A percentile compares a stretch with the other conserved stretches of the same genome.
These are phyloP conservation scores for Ostreobium quekettii DNA, from an alignment of 139 green algal genomes.

Conservation along the genomic window DNA sequence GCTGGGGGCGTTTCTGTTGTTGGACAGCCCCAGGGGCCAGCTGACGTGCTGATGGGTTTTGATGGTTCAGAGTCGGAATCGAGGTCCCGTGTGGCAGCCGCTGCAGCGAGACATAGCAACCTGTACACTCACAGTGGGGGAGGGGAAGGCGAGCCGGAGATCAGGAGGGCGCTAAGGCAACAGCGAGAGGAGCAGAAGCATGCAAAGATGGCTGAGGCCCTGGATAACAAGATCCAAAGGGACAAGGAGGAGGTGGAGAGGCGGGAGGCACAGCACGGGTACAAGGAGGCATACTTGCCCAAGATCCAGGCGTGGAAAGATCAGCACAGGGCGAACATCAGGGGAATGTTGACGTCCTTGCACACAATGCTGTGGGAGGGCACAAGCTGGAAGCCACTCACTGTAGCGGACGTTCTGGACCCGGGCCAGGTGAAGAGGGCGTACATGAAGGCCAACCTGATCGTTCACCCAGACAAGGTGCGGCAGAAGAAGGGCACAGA, in stretches of 20 bases:
- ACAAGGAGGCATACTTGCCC: conserved; percentile 45
- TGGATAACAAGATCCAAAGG: conserved; percentile 35
- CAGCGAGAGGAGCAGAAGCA: conserved; percentile 33
- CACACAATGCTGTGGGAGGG: conserved; percentile 82
- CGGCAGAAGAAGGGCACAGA: conserved; percentile 68
- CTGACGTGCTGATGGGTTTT: too few relatives aligned
- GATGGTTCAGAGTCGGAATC: too few relatives aligned
- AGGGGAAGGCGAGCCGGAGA: conserved; percentile 30
- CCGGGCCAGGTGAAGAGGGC: conserved; percentile 58
- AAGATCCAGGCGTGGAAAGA: conserved; percentile 65
- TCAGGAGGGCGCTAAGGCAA: conserved; percentile 22
- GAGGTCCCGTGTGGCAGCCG: too few relatives aligned
- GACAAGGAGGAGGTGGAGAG: conserved; percentile 43
- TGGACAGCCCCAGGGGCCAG: too few relatives aligned
- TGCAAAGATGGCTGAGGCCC: conserved; percentile 30
- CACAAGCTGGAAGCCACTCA: conserved; percentile 61
- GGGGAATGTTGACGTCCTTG: conserved; percentile 71
- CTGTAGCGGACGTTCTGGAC: conserved; percentile 80
- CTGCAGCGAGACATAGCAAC: too few relatives aligned
- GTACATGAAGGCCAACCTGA: conserved; percentile 85
- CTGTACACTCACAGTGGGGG: too few relatives aligned
- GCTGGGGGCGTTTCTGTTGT: too few relatives aligned
- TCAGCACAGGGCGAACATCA: conserved; percentile 74
- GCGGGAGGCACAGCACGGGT: conserved; percentile 44
- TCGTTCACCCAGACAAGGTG: conserved; percentile 95